Conservation (phyloP, 2,329 filamentous ascomycete species). For the Cadophora luteo-olivacea region DNA sequence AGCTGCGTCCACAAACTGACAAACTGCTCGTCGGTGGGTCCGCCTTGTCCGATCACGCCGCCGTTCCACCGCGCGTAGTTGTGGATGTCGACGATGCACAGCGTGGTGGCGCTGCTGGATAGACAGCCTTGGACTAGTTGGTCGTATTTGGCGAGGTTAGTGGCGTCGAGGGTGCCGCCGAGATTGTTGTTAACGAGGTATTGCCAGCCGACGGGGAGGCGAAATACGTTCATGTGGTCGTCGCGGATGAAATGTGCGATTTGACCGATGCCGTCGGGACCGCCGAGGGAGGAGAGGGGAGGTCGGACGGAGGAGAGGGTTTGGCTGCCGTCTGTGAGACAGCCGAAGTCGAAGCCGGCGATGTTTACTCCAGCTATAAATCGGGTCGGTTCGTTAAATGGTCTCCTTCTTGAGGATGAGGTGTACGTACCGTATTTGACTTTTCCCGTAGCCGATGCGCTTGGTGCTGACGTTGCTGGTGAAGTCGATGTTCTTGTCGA, state of each 20-base stretch:
- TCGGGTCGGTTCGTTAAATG: neutral
- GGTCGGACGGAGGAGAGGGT: slow-evolving; percentile 35
- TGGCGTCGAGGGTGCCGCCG: slow-evolving; percentile 54
- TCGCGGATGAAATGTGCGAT: slow-evolving; percentile 34
- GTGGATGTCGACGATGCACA: slow-evolving; percentile 65
- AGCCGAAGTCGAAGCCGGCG: slow-evolving; percentile 56
- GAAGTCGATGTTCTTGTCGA: neutral
- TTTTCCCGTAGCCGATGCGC: slow-evolving; percentile 24
- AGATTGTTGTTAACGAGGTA: slow-evolving; percentile 61
- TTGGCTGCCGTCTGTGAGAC: slow-evolving; percentile 49
- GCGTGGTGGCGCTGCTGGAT: slow-evolving; percentile 54
- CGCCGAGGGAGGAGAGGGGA: slow-evolving; percentile 33
- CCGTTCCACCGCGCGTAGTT: slow-evolving; percentile 59
- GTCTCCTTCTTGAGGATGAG: neutral
- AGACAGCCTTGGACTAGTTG: slow-evolving; percentile 62
- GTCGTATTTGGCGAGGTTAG: slow-evolving; percentile 59
- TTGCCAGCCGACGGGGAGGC: slow-evolving; percentile 65
- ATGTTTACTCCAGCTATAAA: slow-evolving; percentile 39
- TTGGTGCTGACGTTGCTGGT: neutral
- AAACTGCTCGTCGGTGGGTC: slow-evolving; percentile 65
- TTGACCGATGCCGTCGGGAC: slow-evolving; percentile 43
- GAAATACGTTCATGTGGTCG: slow-evolving; percentile 57
- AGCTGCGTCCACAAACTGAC: slow-evolving; percentile 61
- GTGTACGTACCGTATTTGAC: slow-evolving; percentile 33
- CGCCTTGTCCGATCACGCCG: slow-evolving; percentile 69